phyloP scores from a whole-genome alignment of 495 filamentous ascomycete species.

The Copromyces sp. region DNA sequence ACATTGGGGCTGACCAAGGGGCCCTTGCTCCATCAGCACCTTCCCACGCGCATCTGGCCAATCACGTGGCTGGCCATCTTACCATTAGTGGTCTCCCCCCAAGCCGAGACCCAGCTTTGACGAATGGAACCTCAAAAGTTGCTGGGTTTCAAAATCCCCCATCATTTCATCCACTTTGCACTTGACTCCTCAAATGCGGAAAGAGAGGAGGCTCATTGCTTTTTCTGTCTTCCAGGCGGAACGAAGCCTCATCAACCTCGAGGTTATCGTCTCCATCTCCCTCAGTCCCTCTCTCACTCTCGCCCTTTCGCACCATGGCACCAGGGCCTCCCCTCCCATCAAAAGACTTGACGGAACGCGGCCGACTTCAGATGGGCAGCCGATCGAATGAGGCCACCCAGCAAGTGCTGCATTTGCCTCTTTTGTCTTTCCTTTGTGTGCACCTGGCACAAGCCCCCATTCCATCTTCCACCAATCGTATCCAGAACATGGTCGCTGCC shows the following conservation, averaged over 20 bases:
- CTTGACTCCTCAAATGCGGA: neutral
- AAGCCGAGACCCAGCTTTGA: neutral
- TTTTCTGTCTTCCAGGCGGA: neutral
- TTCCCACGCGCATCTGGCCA: neutral
- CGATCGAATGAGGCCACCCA: neutral
- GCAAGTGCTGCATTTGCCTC: neutral
- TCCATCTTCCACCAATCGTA: neutral
- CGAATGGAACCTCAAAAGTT: neutral
- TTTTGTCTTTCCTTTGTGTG: neutral
- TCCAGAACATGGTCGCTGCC: neutral
- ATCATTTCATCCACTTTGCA: neutral
- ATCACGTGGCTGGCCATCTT: neutral
- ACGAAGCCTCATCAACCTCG: neutral
- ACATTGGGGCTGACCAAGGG: neutral
- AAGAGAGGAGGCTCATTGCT: neutral
- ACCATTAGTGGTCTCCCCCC: neutral
- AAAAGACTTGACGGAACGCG: neutral
- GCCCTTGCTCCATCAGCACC: neutral
- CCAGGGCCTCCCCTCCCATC: neutral
- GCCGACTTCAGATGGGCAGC: neutral
- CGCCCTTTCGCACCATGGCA: neutral
- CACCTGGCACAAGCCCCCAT: neutral
- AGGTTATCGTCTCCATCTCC: neutral
- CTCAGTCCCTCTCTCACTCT: neutral
- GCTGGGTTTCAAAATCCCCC: neutral